These are phyloP conservation scores for Monosporascus sp. DNA, from an alignment of 2,329 filamentous ascomycete species.

Conservation along the genomic window DNA sequence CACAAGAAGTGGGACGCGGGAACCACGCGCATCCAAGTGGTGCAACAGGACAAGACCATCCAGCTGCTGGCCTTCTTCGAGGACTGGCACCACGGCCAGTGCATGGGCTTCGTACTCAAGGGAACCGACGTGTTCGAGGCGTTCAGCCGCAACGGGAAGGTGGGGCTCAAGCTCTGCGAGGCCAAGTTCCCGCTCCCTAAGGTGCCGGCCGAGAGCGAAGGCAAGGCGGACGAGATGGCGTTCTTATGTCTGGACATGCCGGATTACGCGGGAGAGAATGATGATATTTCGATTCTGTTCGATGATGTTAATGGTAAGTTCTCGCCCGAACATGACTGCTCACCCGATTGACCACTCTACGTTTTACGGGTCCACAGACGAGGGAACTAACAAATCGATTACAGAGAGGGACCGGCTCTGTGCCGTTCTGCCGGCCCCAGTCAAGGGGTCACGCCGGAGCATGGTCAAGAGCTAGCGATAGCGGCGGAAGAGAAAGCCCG, in stretches of 20 bases:
- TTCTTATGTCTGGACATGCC: constrained; percentile 84
- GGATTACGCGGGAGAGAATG: constrained; percentile 86
- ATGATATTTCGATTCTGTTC: constrained; percentile 83
- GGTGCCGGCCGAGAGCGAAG: constrained; percentile 45
- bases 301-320: constrained; percentile 69
- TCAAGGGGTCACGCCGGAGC: constrained; percentile 43
- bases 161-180: constrained; percentile 74
- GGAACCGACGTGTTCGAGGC: constrained; percentile 77
- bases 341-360: too few species aligned
- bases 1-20: constrained; percentile 91
- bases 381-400: constrained; percentile 14
- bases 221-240: constrained; percentile 54
- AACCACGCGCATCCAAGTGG: constrained; percentile 73
- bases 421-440: constrained; percentile 49
- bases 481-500: not conserved
- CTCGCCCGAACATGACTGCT: not conserved
- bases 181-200: constrained; percentile 84
- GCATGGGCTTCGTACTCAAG: constrained; percentile 85
- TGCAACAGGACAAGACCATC: constrained; percentile 67
- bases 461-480: constrained; percentile 19
- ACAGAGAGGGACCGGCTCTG: constrained; percentile 51
- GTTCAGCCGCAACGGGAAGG: constrained; percentile 59
- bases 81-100: constrained; percentile 78
- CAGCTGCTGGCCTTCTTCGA: constrained; percentile 85
- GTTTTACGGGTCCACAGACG: not conserved